These are phyloP conservation scores for Fusarium odoratissimum DNA, from an alignment of 2,329 filamentous ascomycete species.

Conservation along the genomic window DNA sequence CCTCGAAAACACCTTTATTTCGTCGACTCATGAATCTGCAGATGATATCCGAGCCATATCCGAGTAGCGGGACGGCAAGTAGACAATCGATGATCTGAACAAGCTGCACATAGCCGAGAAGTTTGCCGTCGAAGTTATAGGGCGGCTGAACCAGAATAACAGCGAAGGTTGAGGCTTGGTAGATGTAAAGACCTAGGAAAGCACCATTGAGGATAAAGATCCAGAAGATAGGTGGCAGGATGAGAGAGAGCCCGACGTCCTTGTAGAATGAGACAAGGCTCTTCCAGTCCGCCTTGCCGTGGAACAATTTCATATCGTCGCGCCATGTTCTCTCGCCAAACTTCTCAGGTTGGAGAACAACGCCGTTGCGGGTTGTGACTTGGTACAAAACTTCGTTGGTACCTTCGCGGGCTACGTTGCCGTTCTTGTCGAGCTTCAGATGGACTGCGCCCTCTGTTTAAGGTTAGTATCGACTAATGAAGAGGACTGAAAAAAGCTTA, in stretches of 20 bases:
- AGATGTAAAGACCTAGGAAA: constrained; percentile 15
- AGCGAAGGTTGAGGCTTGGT: constrained; percentile 7
- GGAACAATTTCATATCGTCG: background rate
- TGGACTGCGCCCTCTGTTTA: background rate
- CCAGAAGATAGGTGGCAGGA: constrained; percentile 1
- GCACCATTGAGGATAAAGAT: constrained; percentile 16
- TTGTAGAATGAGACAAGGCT: background rate
- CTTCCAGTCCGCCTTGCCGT: background rate
- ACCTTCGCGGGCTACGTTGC: background rate
- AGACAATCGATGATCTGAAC: constrained; percentile 1
- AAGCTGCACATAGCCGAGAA: constrained; percentile 8
- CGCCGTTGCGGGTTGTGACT: constrained; percentile 13
- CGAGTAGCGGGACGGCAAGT: background rate
- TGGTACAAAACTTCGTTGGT: background rate
- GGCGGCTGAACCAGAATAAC: background rate
- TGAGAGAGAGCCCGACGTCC: background rate
- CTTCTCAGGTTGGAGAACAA: background rate
- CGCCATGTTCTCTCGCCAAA: constrained; percentile 5
- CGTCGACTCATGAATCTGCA: constrained; percentile 16
- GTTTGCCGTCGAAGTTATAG: background rate
- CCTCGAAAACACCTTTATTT: background rate
- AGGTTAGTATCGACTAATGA: fast-evolving
- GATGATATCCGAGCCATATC: background rate
- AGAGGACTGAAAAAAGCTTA: fast-evolving
- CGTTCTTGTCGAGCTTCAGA: background rate